These are phyloP conservation scores for Pseudoneurospora amorphoporcata DNA, from an alignment of 495 filamentous ascomycete species.

Conservation along the genomic window DNA sequence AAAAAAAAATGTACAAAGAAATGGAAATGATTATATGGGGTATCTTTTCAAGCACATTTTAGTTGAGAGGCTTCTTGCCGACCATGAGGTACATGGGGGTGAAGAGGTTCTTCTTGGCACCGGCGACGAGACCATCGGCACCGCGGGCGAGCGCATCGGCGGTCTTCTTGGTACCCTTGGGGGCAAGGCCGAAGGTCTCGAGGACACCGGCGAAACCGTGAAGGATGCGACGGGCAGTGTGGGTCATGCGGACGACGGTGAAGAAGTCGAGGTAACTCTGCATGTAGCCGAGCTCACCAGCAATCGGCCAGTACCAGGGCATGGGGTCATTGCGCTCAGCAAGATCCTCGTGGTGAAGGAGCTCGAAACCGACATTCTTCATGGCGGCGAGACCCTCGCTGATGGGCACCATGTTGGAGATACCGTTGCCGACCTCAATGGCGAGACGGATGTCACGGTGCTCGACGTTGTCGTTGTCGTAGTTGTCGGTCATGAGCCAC, in stretches of 20 bases:
- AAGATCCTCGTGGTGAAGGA: conserved; percentile 82
- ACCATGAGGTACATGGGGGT: conserved; percentile 99
- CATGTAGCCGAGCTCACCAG: conserved; percentile 71
- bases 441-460: conserved; percentile 88
- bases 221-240: conserved; percentile 60
- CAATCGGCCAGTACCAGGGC: conserved; percentile 95
- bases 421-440: conserved; percentile 94
- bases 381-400: conserved; percentile 77
- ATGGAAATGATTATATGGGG: not conserved
- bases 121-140: conserved; percentile 80
- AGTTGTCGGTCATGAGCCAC: conserved; percentile 97
- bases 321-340: conserved; percentile 66
- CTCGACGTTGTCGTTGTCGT: conserved; percentile 78
- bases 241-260: conserved; percentile 86
- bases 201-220: conserved; percentile 73
- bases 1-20: conserved; percentile 7
- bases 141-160: conserved; percentile 78
- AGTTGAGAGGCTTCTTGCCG: conserved; percentile 67
- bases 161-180: conserved; percentile 86
- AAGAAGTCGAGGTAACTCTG: conserved; percentile 67
- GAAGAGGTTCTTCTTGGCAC: conserved; percentile 87
- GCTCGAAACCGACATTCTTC: conserved; percentile 77
- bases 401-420: conserved; percentile 94
- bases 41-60: not conserved
- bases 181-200: conserved; percentile 67